Evolutionary conservation across 805 yeast species (phyloP).

Genomic region (Naumovozyma castellii): DNA sequence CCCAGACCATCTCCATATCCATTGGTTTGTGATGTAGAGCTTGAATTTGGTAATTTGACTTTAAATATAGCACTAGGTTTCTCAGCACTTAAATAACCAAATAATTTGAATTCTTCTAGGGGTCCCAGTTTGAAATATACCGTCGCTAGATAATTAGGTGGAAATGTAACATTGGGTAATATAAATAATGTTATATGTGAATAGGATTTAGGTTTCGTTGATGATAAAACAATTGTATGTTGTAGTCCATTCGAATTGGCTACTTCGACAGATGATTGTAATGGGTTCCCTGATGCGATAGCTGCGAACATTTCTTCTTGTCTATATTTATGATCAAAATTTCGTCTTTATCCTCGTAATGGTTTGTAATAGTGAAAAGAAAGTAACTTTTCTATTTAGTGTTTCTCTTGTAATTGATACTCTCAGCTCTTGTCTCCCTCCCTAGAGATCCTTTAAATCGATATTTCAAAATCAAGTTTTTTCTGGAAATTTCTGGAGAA

Average conservation of each 20-base stretch:
- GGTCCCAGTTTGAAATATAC: constrained; percentile 79
- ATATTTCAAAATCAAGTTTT: no score
- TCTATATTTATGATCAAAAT: no score
- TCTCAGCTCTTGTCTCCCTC: no score
- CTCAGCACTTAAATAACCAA: constrained; percentile 50
- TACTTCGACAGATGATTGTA: constrained; percentile 29
- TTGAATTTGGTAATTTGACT: constrained; percentile 37
- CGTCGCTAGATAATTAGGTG: constrained; percentile 66
- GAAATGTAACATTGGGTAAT: constrained; percentile 70
- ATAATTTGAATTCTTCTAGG: constrained; percentile 45
- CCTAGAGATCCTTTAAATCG: no score
- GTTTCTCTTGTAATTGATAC: no score
- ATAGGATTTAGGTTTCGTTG: constrained; percentile 29
- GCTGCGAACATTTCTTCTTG: constrained; percentile 29
- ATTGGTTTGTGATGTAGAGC: not conserved
- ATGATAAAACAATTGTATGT: constrained; percentile 29
- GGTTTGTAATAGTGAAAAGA: no score
- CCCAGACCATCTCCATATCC: constrained; percentile 37
- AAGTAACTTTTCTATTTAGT: no score
- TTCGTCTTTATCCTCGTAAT: no score
- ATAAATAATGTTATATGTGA: constrained; percentile 79
- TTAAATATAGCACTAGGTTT: constrained; percentile 92
- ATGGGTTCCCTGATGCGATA: constrained; percentile 32
- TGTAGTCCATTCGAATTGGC: constrained; percentile 32
- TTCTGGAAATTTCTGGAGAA: not conserved